Evolutionary conservation across 2,329 filamentous ascomycete species (phyloP).

Genomic region (Pseudovirgaria hyperparasitica): DNA sequence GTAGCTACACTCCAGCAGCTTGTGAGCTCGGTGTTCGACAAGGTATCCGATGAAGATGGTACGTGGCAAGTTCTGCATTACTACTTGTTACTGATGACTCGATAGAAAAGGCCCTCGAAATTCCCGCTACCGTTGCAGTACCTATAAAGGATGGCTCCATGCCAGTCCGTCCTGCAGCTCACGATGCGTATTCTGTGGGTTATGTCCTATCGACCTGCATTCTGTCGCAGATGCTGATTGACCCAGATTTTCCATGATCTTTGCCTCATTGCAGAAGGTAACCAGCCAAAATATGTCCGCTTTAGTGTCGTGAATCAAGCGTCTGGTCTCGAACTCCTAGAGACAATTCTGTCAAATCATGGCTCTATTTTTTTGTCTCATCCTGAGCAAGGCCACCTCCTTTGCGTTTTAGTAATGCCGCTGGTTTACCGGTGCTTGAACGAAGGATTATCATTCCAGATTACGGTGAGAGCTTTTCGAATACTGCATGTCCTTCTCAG

Average conservation of each 20-base stretch:
- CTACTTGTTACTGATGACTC: constrained; percentile 6
- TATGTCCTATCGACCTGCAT: not conserved
- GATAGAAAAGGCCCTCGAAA: constrained; percentile 32
- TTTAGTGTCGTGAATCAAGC: constrained; percentile 67
- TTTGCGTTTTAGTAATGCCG: constrained; percentile 69
- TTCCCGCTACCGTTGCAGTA: constrained; percentile 52
- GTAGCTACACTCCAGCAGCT: constrained; percentile 94
- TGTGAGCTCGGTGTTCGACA: constrained; percentile 85
- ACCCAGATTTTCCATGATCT: constrained; percentile 72
- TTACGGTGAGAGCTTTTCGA: constrained; percentile 68
- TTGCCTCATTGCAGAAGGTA: constrained; percentile 74
- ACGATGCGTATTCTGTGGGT: constrained; percentile 66
- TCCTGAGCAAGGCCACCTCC: constrained; percentile 65
- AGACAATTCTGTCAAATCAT: constrained; percentile 80
- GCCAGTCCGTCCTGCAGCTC: constrained; percentile 58
- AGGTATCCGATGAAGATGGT: constrained; percentile 74
- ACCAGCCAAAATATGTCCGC: constrained; percentile 68
- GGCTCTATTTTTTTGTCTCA: constrained; percentile 66
- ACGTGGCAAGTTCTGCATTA: constrained; percentile 20
- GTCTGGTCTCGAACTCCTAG: constrained; percentile 82
- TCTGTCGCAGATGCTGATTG: constrained; percentile 6
- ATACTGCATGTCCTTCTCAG: constrained; percentile 73
- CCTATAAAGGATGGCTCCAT: constrained; percentile 52
- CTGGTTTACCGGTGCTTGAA: constrained; percentile 67
- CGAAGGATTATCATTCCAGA: constrained; percentile 66